These are phyloP conservation scores for Stereum hirsutum DNA, from an alignment of 1,284 basidiomycete species.

Conservation along the genomic window DNA sequence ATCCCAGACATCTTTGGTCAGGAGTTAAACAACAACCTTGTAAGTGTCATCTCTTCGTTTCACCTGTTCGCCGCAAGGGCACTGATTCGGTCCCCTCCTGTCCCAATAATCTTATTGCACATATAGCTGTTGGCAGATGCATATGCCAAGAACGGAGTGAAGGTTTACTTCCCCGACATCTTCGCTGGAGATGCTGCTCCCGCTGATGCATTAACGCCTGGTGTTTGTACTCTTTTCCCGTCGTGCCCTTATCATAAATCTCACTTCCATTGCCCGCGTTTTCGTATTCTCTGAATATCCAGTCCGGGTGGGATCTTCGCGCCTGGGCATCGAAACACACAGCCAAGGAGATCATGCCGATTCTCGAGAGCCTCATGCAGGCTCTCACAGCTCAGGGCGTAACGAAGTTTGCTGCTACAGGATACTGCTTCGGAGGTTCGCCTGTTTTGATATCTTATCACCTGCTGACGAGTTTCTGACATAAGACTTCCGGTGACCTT, in stretches of 20 bases:
- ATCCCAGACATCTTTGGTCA: conserved; percentile 61
- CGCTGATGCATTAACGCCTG: conserved; percentile 25
- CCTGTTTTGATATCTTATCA: too few relatives aligned
- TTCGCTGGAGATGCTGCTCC: conserved; percentile 50
- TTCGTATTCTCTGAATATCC: conserved; percentile 33
- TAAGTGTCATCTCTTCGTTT: conserved; percentile 17
- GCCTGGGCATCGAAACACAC: conserved; percentile 49
- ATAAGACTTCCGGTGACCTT: too few relatives aligned
- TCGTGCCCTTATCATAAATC: background rate
- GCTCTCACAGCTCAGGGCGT: conserved; percentile 52
- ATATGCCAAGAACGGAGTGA: conserved; percentile 67
- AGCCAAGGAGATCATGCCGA: conserved; percentile 34
- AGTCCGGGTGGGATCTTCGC: too few relatives aligned
- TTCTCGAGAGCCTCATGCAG: too few relatives aligned
- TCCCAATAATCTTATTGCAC: background rate
- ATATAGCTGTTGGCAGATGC: conserved; percentile 56
- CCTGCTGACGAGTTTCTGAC: too few relatives aligned
- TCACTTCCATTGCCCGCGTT: conserved; percentile 6
- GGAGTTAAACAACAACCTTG: conserved; percentile 45
- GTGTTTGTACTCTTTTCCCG: conserved; percentile 23
- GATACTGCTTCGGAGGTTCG: conserved; percentile 66
- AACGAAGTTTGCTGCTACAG: conserved; percentile 47
- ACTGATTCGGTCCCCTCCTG: conserved; percentile 5
- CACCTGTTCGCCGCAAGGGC: background rate
- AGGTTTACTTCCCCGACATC: conserved; percentile 50